phyloP scores from a whole-genome alignment of 1,284 basidiomycete genomes.

The Moesziomyces parantarcticus region DNA sequence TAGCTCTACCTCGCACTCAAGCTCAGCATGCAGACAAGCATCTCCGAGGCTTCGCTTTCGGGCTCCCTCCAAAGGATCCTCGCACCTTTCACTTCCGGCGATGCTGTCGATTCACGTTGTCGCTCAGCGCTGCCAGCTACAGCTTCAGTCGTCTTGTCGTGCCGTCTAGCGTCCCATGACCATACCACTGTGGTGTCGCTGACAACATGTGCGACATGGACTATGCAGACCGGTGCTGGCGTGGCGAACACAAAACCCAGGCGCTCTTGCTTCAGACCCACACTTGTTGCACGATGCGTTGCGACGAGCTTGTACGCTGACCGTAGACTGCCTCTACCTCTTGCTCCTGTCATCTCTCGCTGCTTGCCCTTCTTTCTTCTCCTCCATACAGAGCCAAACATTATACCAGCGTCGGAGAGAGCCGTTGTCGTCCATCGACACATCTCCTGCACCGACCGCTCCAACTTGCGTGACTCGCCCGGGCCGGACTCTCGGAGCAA shows the following conservation, averaged over 20 bases:
- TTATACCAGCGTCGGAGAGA: neutral
- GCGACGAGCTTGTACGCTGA: neutral
- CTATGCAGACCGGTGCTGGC: neutral
- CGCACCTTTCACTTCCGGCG: neutral
- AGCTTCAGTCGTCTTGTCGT: neutral
- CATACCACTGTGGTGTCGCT: neutral
- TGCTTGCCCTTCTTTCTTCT: neutral
- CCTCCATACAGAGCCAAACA: neutral
- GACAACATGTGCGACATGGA: neutral
- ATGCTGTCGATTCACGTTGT: neutral
- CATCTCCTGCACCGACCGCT: neutral
- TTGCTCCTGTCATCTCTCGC: neutral
- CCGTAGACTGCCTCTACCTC: neutral
- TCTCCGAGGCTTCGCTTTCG: neutral
- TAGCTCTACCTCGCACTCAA: neutral
- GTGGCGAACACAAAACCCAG: neutral
- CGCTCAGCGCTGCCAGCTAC: neutral
- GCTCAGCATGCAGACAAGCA: neutral
- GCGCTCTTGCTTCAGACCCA: neutral
- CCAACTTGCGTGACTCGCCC: neutral
- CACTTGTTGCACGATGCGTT: neutral
- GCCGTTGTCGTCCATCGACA: neutral
- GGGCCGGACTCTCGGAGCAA: slow-evolving; percentile 19
- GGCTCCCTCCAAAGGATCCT: neutral
- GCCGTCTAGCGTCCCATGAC: neutral